phyloP scores from a whole-genome alignment of 2,329 filamentous ascomycete genomes.

The Ciborinia camelliae region DNA sequence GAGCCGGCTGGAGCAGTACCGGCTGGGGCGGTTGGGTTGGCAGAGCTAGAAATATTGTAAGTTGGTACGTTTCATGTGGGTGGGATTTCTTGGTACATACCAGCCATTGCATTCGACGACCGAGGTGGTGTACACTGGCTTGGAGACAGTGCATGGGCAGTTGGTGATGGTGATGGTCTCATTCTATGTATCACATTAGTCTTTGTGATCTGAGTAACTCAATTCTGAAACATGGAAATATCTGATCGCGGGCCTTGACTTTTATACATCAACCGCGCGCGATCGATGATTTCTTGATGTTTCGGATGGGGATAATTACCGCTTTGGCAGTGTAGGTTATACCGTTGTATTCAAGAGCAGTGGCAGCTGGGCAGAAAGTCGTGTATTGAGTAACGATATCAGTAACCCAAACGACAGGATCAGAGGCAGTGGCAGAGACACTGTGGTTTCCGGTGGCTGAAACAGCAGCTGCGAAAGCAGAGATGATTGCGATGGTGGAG shows the following conservation, averaged over 20 bases:
- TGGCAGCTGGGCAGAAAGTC: conserved; percentile 51
- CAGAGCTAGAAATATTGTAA: conserved; percentile 22
- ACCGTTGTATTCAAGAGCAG: conserved; percentile 45
- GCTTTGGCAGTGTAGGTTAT: conserved; percentile 50
- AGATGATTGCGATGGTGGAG: conserved; percentile 37
- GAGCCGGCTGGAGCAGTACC: conserved; percentile 31
- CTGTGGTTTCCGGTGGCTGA: conserved; percentile 36
- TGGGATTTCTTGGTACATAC: conserved; percentile 37
- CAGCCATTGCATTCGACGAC: conserved; percentile 49
- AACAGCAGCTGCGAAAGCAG: conserved; percentile 36
- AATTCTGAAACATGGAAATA: background rate
- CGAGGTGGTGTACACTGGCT: conserved; percentile 32
- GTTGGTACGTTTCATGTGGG: background rate
- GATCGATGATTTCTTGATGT: background rate
- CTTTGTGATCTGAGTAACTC: background rate
- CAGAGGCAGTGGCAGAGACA: conserved; percentile 44
- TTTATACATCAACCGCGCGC: background rate
- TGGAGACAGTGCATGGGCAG: conserved; percentile 35
- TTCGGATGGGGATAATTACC: conserved; percentile 37
- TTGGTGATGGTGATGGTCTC: conserved; percentile 36
- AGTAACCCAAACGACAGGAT: conserved; percentile 39
- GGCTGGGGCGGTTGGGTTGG: conserved; percentile 27
- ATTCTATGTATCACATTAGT: conserved; percentile 22
- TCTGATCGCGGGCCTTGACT: background rate
- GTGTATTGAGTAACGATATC: conserved; percentile 49